Evolutionary conservation across 225 moss, liverwort and hornwort species (phyloP).

Genomic region (Antitrichia curtipendula): DNA sequence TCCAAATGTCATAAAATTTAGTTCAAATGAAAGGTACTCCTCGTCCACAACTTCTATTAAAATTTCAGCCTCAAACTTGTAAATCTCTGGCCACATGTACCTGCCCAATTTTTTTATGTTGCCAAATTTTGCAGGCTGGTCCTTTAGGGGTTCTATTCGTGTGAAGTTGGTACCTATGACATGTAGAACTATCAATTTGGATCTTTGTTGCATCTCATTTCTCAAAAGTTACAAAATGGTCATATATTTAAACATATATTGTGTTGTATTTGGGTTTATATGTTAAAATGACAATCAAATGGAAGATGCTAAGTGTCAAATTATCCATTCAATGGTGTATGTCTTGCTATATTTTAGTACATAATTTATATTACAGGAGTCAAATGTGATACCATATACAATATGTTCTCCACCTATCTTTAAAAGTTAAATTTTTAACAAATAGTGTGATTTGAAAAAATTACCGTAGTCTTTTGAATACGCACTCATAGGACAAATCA

Average conservation of each 20-base stretch:
- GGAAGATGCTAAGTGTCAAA: neutral
- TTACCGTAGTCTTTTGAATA: accelerated
- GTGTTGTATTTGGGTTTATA: neutral
- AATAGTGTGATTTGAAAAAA: neutral
- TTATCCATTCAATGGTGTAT: neutral
- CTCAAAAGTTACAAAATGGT: neutral
- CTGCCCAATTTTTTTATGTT: too few species aligned
- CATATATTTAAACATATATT: neutral
- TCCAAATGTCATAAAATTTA: too few species aligned
- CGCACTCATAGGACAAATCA: accelerated
- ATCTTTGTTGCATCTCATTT: neutral
- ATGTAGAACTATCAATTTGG: accelerated
- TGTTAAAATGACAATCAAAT: neutral
- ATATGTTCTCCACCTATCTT: neutral
- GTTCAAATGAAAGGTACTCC: too few species aligned
- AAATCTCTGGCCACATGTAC: too few species aligned
- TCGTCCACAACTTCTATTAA: too few species aligned
- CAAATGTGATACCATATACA: accelerated
- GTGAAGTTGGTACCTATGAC: accelerated
- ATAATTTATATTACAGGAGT: neutral
- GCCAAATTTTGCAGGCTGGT: too few species aligned
- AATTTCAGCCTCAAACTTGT: too few species aligned
- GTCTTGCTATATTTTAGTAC: neutral
- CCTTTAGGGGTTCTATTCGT: too few species aligned
- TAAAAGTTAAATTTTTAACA: neutral